phyloP scores from a whole-genome alignment of 2,329 filamentous ascomycete species.

The Myriosclerotinia scirpicola region DNA sequence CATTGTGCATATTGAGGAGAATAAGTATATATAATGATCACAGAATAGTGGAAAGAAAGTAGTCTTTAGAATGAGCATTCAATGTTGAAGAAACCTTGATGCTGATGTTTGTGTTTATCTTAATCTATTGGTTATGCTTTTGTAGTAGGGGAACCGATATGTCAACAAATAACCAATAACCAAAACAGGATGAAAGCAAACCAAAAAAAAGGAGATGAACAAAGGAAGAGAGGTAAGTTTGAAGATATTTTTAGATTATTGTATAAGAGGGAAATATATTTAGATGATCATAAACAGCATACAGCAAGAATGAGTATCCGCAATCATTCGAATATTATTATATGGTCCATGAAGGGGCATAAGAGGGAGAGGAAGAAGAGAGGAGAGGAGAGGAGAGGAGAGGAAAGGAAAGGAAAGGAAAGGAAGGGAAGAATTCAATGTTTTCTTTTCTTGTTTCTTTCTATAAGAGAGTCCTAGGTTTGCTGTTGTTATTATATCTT shows the following conservation, averaged over 20 bases:
- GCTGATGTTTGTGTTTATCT: conserved; percentile 11
- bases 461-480: background rate
- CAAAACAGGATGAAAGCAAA: conserved; percentile 11
- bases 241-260: conserved; percentile 4
- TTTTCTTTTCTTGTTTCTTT: too few relatives aligned
- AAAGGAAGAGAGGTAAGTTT: background rate
- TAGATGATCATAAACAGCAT: too few relatives aligned
- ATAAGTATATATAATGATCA: conserved; percentile 28
- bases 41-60: conserved; percentile 29
- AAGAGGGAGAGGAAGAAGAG: too few relatives aligned
- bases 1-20: conserved; percentile 38
- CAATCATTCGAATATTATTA: too few relatives aligned
- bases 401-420: background rate
- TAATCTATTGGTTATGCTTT: conserved; percentile 15
- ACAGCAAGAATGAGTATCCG: too few relatives aligned
- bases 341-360: too few relatives aligned
- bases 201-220: background rate
- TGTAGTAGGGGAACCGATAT: conserved; percentile 15
- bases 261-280: too few relatives aligned
- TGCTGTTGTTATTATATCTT: background rate
- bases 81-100: conserved; percentile 14
- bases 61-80: conserved; percentile 34
- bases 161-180: conserved; percentile 21
- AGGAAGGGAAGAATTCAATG: background rate
- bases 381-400: background rate